Evolutionary conservation across 108 stramenopile species (phyloP), one percentile per base, ranked within the genome.

Genomic region (Bacterosira constricta): DNA sequence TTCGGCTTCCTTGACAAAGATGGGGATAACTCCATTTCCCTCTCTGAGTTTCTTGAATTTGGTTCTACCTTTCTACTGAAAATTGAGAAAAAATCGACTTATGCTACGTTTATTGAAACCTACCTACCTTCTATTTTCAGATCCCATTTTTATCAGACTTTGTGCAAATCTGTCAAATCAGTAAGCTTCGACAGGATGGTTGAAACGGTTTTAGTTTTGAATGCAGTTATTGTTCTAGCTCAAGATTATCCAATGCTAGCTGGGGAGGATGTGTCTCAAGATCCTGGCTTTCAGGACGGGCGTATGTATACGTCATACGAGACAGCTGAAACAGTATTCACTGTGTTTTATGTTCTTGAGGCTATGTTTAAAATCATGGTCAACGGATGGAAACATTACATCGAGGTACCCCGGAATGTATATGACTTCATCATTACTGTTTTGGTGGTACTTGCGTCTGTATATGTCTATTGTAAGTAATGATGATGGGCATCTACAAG

Each of bases 361-460:
- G 86, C 70, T n/a, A 29, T 66, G 1, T 17, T 84, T 17, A 94
- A 91, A 72, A 66, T 94, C 15, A 41, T 69, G 10, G 83, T 89
- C 15, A 59, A 81, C 46, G 90, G 90, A 12, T 87, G 89, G 88
- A 83, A 81, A 25, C 63, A 29, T 23, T 94, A 91, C 56, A 25
- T 51, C 20, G 85, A 86, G 49, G 79, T 76, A 3, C 51, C 62
- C 12, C 72, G 87, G 17, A 91, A 94, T 53, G 35, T 83, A 15
- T 94, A 90, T 66, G 93, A 94, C 69, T 82, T 86, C 26, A 21
- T 55, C 2, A 74, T 94, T 15, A 94, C 93, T 9, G 41, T 85
- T 5, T 36, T 83, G 15, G 81, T 77, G 18, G 44, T 91, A 20
- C 21, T 84, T 23, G 83, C 89, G 18, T 69, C 89, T 1, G 49